A percentile compares a stretch with the other conserved stretches of the same genome.
Evolutionary conservation across 352 stramenopile species (phyloP).

Genomic region (Phytophthora pluvialis): DNA sequence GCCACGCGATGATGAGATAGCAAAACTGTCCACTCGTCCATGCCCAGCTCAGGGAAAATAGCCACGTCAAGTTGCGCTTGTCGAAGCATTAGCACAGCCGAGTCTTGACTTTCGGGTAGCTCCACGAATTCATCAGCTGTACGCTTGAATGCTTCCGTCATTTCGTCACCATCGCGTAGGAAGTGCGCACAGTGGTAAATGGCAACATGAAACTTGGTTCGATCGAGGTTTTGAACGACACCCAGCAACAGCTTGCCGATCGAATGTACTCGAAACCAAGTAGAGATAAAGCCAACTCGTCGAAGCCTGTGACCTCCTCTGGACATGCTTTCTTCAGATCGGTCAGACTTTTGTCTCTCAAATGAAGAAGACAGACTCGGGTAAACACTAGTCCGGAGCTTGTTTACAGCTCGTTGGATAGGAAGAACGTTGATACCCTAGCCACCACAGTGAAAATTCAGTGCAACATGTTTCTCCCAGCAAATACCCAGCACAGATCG

Average conservation of each 20-base stretch:
- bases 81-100: slow-evolving; percentile 46
- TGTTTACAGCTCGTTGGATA: slow-evolving; percentile 44
- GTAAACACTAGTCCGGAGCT: slow-evolving; percentile 39
- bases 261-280: slow-evolving; percentile 71
- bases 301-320: slow-evolving; percentile 14
- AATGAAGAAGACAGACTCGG: slow-evolving; percentile 41
- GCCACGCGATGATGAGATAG: slow-evolving; percentile 79
- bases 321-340: neutral
- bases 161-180: slow-evolving; percentile 47
- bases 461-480: neutral
- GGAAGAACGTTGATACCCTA: slow-evolving; percentile 45
- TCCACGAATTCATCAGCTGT: slow-evolving; percentile 58
- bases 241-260: slow-evolving; percentile 70
- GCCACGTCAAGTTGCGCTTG: slow-evolving; percentile 71
- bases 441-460: neutral
- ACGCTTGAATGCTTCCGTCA: slow-evolving; percentile 47
- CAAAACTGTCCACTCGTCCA: slow-evolving; percentile 79
- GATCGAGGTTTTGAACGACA: slow-evolving; percentile 58
- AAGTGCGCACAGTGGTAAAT: slow-evolving; percentile 69
- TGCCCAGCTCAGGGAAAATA: slow-evolving; percentile 85
- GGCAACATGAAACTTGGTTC: slow-evolving; percentile 53
- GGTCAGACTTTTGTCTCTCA: neutral
- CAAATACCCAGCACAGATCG: neutral
- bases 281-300: slow-evolving; percentile 64
- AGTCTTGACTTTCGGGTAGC: slow-evolving; percentile 41